Base-by-base conservation (phyloP, 305 asterid species). In the Petunia hybrid region DNA sequence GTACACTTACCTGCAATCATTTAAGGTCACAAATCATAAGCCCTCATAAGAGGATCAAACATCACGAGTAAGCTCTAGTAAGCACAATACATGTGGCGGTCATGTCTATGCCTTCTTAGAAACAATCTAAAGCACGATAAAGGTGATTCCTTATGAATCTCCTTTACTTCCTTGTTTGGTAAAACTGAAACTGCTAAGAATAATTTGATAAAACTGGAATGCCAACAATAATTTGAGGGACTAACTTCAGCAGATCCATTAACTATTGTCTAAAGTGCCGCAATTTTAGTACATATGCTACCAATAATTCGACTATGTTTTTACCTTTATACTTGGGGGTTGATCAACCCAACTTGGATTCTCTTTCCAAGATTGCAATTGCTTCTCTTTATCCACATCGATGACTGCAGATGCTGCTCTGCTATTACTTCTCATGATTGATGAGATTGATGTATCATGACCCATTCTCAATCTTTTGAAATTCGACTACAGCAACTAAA, bases 301-400 rank as follows among this genome's bases (percentile, higher is more conserved):
- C 61, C 0, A 71, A 71, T 6, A 71, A 71, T 10, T 71, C 48
- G 43, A 48, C 6, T 5, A 12, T 0, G 4, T 5, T 48, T 4
- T 81, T 62, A 92, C 99, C 97, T 91, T 86, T 76, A 95, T 88
- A 77, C 79, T 68, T n/a, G 98, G 91, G 68, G 94, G 90, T 82
- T 82, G 86, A 68, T 92, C 93, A 41, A 64, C 83, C 97, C 97
- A 95, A 36, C 35, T 78, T 31, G 94, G 98, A 80, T 92, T 92
- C 69, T 92, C 90, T 90, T 82, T 92, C 99, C 98, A 95, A 51
- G 97, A 88, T 76, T 82, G 81, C 84, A 95, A 63, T 83, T 94
- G 99, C 87, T 85, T 89, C 85, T 87, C 95, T 76, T 87, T 88
- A 74, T 85, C 90, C 86, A 91, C 84, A 55, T 83, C 85, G 31